These are phyloP conservation scores for Cadophora luteo-olivacea DNA, from an alignment of 2,329 filamentous ascomycete species.

Conservation along the genomic window DNA sequence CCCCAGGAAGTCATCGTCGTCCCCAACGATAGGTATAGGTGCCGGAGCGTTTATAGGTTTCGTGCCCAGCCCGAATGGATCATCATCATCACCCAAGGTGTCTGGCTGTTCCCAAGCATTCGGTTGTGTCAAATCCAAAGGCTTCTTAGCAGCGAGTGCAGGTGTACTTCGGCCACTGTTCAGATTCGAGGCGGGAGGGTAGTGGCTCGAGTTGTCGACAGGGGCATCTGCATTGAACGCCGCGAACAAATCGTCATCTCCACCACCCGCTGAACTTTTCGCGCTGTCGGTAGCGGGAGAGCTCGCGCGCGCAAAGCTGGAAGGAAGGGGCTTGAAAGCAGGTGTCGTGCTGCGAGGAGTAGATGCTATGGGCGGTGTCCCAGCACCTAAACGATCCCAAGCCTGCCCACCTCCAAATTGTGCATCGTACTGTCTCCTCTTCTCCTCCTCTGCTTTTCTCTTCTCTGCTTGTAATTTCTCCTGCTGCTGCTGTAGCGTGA, in stretches of 20 bases:
- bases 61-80: slow-evolving; percentile 80
- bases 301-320: slow-evolving; percentile 40
- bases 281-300: slow-evolving; percentile 40
- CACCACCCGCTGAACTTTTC: slow-evolving; percentile 35
- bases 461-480: slow-evolving; percentile 70
- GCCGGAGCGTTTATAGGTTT: slow-evolving; percentile 38
- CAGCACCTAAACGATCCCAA: slow-evolving; percentile 74
- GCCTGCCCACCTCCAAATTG: slow-evolving; percentile 80
- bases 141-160: slow-evolving; percentile 46
- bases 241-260: slow-evolving; percentile 70
- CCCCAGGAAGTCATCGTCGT: slow-evolving; percentile 71
- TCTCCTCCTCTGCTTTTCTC: slow-evolving; percentile 75
- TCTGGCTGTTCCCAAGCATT: slow-evolving; percentile 57
- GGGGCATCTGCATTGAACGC: slow-evolving; percentile 71
- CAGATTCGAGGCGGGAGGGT: slow-evolving; percentile 59
- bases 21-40: slow-evolving; percentile 45
- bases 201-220: slow-evolving; percentile 71
- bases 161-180: slow-evolving; percentile 50
- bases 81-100: slow-evolving; percentile 69
- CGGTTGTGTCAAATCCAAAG: slow-evolving; percentile 59
- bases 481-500: slow-evolving; percentile 81
- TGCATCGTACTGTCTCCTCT: slow-evolving; percentile 72
- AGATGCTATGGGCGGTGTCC: slow-evolving; percentile 55
- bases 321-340: slow-evolving; percentile 44
- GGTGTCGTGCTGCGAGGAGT: slow-evolving; percentile 56